phyloP scores from a whole-genome alignment of 306 rosid species.

The Rubus idaeus region DNA sequence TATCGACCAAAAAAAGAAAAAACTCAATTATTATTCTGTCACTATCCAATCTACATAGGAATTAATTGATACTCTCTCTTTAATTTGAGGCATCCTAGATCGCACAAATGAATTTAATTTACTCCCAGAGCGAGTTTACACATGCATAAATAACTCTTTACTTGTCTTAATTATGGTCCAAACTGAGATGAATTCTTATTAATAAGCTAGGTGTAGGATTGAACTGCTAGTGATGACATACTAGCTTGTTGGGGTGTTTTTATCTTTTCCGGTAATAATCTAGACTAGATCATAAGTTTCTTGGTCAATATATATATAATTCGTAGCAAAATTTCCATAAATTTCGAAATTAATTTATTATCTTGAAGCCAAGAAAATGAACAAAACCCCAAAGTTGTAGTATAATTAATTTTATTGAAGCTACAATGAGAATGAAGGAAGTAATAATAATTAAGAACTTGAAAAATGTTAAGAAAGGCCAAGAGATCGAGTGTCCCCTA shows the following conservation, averaged over 20 bases:
- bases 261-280: background rate
- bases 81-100: background rate
- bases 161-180: no score
- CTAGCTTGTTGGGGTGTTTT: background rate
- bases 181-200: background rate
- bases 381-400: no score
- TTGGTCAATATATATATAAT: no score
- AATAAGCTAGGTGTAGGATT: background rate
- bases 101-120: background rate
- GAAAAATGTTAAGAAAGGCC: background rate
- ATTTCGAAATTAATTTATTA: no score
- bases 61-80: background rate
- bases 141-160: no score
- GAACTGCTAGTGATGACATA: no score
- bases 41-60: background rate
- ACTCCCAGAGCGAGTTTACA: no score
- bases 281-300: background rate
- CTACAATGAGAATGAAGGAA: background rate
- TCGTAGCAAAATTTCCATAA: no score
- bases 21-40: background rate
- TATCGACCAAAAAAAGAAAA: no score
- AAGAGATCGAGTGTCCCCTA: background rate
- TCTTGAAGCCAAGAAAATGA: no score
- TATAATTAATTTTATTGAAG: no score
- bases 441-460: background rate